phyloP scores from a whole-genome alignment of 257 asterid species.

The Pogostemon cablin region DNA sequence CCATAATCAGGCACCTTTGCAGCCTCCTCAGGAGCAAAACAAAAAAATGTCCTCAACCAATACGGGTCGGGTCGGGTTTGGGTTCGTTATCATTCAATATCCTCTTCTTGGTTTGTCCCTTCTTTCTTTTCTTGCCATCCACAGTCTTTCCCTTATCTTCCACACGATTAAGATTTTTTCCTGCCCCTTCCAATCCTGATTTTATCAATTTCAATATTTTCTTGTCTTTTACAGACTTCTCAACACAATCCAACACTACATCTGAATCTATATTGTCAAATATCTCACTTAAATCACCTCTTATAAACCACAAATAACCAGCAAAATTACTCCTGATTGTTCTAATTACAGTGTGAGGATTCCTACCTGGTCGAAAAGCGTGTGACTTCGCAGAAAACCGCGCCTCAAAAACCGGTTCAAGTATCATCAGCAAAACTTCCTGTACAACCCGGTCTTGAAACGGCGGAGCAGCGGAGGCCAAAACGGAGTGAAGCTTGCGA shows the following conservation, averaged over 20 bases:
- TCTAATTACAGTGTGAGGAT: constrained; percentile 84
- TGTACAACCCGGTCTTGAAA: constrained; percentile 91
- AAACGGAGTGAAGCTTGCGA: constrained; percentile 50
- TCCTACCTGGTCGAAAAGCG: constrained; percentile 93
- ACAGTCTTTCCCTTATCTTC: constrained; percentile 43
- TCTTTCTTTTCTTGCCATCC: constrained; percentile 55
- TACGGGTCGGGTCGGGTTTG: constrained; percentile 93
- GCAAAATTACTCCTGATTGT: constrained; percentile 94
- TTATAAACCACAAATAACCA: constrained; percentile 92
- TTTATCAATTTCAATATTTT: constrained; percentile 74
- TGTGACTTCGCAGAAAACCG: constrained; percentile 76
- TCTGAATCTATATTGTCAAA: constrained; percentile 46
- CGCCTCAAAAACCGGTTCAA: constrained; percentile 84
- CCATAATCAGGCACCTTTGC: constrained; percentile 80
- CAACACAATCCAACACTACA: constrained; percentile 55
- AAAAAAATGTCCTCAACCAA: constrained; percentile 85
- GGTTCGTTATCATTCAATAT: constrained; percentile 74
- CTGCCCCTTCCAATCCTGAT: constrained; percentile 55
- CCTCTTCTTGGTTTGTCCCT: constrained; percentile 79
- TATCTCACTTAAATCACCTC: constrained; percentile 77
- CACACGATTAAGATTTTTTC: constrained; percentile 6
- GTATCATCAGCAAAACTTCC: constrained; percentile 75
- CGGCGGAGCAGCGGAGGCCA: constrained; percentile 52
- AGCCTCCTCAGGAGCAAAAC: constrained; percentile 94
- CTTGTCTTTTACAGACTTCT: constrained; percentile 67